phyloP scores from a whole-genome alignment of 1,284 basidiomycete species.

The Cryptococcus sp. region DNA sequence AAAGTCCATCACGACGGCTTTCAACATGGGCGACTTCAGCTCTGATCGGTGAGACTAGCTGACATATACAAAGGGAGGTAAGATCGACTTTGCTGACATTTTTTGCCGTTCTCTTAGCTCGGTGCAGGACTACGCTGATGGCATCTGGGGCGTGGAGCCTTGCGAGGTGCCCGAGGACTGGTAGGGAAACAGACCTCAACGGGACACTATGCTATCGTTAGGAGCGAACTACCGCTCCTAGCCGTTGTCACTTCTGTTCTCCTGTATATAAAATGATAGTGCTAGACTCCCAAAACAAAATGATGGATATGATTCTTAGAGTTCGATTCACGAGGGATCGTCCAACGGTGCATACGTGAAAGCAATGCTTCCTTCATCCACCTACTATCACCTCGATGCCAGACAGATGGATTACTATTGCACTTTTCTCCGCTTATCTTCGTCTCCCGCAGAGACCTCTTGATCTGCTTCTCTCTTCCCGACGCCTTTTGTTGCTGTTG shows the following conservation, averaged over 20 bases:
- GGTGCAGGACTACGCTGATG: constrained; percentile 78
- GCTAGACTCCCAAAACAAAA: too few species aligned
- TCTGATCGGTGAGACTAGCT: constrained; percentile 63
- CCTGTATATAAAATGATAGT: neutral
- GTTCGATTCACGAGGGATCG: too few species aligned
- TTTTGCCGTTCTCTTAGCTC: constrained; percentile 53
- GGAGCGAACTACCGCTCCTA: too few species aligned
- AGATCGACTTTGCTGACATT: neutral
- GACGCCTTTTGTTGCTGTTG: neutral
- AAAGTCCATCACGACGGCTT: constrained; percentile 81
- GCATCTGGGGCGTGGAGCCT: constrained; percentile 51
- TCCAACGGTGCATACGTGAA: too few species aligned
- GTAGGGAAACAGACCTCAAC: constrained; percentile 1
- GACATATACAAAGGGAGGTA: too few species aligned
- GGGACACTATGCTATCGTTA: too few species aligned
- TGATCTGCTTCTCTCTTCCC: too few species aligned
- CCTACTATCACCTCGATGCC: too few species aligned
- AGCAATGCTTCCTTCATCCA: too few species aligned
- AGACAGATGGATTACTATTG: neutral
- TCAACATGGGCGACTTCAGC: constrained; percentile 90
- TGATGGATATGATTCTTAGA: too few species aligned
- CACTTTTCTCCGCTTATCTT: constrained; percentile 7
- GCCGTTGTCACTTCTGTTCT: constrained; percentile 5
- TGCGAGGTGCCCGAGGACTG: constrained; percentile 36
- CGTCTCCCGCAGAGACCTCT: too few species aligned